Percentiles rank a stretch among this genome's conserved stretches.
Evolutionary conservation across 1,139 yeast species (phyloP).

Genomic region (Candida albicans): DNA sequence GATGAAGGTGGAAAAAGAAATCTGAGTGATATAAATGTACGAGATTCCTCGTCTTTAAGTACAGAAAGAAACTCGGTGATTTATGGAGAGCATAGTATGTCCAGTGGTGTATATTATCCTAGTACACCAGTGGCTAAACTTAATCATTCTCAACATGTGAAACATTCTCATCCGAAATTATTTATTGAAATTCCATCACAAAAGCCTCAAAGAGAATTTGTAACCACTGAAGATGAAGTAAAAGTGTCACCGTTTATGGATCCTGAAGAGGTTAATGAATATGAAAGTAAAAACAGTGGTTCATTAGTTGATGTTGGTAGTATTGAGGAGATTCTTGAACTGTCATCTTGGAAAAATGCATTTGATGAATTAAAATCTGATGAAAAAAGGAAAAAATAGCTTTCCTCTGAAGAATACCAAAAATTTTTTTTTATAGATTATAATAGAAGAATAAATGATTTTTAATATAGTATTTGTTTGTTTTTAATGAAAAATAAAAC

Average conservation of each 20-base stretch:
- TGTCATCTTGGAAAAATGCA: conserved; percentile 14
- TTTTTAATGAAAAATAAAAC: background rate
- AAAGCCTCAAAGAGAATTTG: background rate
- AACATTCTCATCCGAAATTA: conserved; percentile 9
- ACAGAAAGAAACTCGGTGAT: too few species aligned
- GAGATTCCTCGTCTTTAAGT: background rate
- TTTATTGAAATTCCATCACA: conserved; percentile 9
- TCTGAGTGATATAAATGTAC: too few species aligned
- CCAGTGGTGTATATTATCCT: conserved; percentile 14
- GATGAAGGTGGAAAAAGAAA: conserved; percentile 8
- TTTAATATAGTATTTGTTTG: background rate
- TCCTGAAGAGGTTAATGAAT: conserved; percentile 4
- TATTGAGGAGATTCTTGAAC: conserved; percentile 10
- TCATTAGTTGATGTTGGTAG: conserved; percentile 8
- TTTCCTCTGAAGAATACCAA: too few species aligned
- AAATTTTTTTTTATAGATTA: too few species aligned
- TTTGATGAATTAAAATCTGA: conserved; percentile 6
- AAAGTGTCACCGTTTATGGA: conserved; percentile 9
- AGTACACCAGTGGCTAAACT: conserved; percentile 11
- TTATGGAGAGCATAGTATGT: conserved; percentile 2
- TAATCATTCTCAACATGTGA: conserved; percentile 1
- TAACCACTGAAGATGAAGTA: conserved; percentile 5
- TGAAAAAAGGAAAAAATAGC: conserved; percentile 1
- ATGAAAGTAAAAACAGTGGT: conserved; percentile 3
- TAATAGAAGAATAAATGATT: background rate